Evolutionary conservation across 306 rosid species (phyloP).

Genomic region (Citrullus amarus): DNA sequence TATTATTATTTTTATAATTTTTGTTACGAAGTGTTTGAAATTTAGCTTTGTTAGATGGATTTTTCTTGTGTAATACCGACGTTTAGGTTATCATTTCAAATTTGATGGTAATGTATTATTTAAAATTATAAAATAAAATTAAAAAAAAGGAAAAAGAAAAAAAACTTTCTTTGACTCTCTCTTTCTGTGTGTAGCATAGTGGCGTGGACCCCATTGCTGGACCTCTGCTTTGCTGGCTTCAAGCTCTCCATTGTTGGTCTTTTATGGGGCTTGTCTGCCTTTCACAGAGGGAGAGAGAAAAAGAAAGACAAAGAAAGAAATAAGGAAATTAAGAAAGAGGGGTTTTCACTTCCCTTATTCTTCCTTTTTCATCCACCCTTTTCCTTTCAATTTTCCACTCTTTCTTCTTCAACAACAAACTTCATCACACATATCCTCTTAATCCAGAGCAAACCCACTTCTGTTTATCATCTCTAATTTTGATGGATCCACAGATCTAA

Average conservation of each 20-base stretch:
- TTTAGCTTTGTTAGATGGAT: too few species aligned
- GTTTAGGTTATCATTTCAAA: neutral
- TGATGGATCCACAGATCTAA: slow-evolving; percentile 70
- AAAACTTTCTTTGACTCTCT: slow-evolving; percentile 33
- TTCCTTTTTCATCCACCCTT: slow-evolving; percentile 11
- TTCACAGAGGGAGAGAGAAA: neutral
- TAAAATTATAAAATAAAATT: neutral
- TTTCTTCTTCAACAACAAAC: slow-evolving; percentile 20
- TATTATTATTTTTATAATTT: too few species aligned
- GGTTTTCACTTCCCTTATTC: slow-evolving; percentile 24
- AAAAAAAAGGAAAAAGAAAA: neutral
- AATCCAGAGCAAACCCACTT: slow-evolving; percentile 13
- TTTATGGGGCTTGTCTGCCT: slow-evolving; percentile 57
- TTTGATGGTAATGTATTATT: too few species aligned
- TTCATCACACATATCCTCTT: slow-evolving; percentile 12
- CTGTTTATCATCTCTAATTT: slow-evolving; percentile 19
- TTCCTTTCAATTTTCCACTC: slow-evolving; percentile 13
- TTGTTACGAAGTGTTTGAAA: too few species aligned
- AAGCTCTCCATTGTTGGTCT: slow-evolving; percentile 57
- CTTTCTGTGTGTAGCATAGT: slow-evolving; percentile 8
- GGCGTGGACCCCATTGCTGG: slow-evolving; percentile 70
- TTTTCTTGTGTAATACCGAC: neutral
- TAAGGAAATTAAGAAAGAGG: neutral
- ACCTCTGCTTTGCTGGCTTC: slow-evolving; percentile 88
- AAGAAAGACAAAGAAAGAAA: neutral